Conservation (phyloP, 495 filamentous ascomycete genomes). For the Staphylotrichum tortipilum region DNA sequence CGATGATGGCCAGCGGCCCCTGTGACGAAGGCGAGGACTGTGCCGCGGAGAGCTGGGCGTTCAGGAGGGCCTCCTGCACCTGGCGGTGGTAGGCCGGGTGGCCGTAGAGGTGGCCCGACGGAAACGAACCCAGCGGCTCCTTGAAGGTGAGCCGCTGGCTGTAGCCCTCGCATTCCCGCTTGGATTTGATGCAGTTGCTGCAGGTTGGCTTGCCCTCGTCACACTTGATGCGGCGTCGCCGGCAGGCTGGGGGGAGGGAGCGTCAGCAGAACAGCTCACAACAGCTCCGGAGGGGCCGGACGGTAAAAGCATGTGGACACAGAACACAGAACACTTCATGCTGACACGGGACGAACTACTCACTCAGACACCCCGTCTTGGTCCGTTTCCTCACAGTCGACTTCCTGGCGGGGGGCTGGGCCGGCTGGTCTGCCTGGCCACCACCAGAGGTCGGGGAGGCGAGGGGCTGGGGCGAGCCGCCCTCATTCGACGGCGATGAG, state of each 20-base stretch:
- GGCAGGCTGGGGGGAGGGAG: constrained; percentile 57
- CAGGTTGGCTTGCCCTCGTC: constrained; percentile 91
- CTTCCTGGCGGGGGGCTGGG: constrained; percentile 28
- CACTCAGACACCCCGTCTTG: constrained; percentile 94
- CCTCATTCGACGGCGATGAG: not conserved
- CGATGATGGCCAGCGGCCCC: constrained; percentile 23
- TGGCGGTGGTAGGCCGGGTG: constrained; percentile 21
- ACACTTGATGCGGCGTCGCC: constrained; percentile 92
- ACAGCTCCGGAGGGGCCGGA: too few species aligned
- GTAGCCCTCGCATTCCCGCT: constrained; percentile 89
- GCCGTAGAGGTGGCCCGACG: constrained; percentile 16
- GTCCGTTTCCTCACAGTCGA: constrained; percentile 62
- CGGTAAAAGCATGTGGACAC: too few species aligned
- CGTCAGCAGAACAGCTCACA: constrained; percentile 10
- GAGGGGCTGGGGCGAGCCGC: too few species aligned
- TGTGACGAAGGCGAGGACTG: constrained; percentile 19
- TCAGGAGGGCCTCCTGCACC: constrained; percentile 12
- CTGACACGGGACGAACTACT: constrained; percentile 26
- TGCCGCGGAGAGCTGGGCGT: constrained; percentile 16
- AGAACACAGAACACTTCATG: too few species aligned
- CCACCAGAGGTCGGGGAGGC: too few species aligned
- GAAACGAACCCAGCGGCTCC: constrained; percentile 61
- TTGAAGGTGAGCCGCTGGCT: constrained; percentile 90
- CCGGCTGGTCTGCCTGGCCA: constrained; percentile 20
- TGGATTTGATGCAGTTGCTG: constrained; percentile 87